Evolutionary conservation across 1,139 yeast species (phyloP).

Genomic region (Hanseniaspora gamundiae): DNA sequence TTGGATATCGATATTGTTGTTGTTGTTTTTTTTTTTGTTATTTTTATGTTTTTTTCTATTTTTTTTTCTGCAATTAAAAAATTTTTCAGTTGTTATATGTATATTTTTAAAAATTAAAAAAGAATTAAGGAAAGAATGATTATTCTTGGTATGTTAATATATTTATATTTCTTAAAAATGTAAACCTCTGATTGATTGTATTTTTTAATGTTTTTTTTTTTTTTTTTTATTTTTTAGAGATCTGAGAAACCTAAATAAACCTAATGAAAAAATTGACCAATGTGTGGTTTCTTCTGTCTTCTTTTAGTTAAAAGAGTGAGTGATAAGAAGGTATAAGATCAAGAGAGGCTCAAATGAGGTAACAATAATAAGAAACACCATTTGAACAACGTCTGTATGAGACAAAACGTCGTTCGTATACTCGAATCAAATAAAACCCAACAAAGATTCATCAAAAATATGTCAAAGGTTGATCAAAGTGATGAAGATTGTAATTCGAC

Average conservation of each 20-base stretch:
- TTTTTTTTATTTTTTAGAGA: not conserved
- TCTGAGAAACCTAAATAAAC: constrained; percentile 1
- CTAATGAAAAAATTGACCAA: constrained; percentile 1
- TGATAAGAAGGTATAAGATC: not conserved
- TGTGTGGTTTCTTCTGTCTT: not conserved
- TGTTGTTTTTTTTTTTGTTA: constrained; percentile 15
- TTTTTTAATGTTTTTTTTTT: not conserved
- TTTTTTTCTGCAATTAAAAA: constrained; percentile 4
- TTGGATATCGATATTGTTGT: constrained; percentile 12
- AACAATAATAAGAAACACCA: not conserved
- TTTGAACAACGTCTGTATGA: too few species aligned
- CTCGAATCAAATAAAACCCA: too few species aligned
- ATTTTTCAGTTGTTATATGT: too few species aligned
- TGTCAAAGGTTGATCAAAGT: too few species aligned
- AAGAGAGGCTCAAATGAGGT: not conserved
- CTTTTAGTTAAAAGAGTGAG: not conserved
- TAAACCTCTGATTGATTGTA: not conserved
- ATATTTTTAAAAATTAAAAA: too few species aligned
- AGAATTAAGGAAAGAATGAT: not conserved
- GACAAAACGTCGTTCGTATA: too few species aligned
- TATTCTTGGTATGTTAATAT: too few species aligned
- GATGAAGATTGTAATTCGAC: too few species aligned
- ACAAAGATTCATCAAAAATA: too few species aligned
- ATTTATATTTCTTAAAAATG: not conserved
- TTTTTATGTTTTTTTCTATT: constrained; percentile 17